Evolutionary conservation across 2,329 filamentous ascomycete genomes (phyloP), one percentile per base, ranked within the genome.

Genomic region (Drechslerella dactyloides): DNA sequence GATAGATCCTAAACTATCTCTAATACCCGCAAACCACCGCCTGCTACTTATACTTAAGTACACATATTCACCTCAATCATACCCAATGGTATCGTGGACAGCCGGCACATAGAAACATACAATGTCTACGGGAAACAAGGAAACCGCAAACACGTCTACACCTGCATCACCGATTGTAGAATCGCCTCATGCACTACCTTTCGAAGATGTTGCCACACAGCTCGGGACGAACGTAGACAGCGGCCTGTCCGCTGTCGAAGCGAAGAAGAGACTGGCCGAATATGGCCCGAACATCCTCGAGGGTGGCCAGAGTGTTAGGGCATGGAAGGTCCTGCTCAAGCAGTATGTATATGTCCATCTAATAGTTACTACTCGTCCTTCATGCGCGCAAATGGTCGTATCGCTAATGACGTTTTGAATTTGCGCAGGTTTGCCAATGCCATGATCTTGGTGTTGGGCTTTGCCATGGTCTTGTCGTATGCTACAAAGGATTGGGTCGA

Each of bases 221-320:
- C 83, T 90, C 59, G 81, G 83, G 37, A 88, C 88, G 58, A 83
- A 89, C 77, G 77, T 87, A 60, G 88, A 91, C 72, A 87, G 84
- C 77, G 90, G 90, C 42, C 81, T 93, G 50, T 85, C 83, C 5
- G 83, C 84, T 15, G 78, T 80, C 8, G 85, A 89, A 76, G 88
- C 89, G 21, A 79, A 83, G 60, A 80, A 85, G 69, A 81, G 88
- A 24, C 83, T 87, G 63, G 79, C 83, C 23, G 82, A 84, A 68
- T 87, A 88, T 78, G 88, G 88, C 54, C 82, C 80, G 17, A 92
- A 92, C 80, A 87, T 90, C 77, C 82, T 93, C 24, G 86, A 90
- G 50, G 85, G 90, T 21, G 87, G 84, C 19, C 86, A 85, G 30
- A 85, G 85, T 30, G 87, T 93, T 53, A 85, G 84, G 77, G 84